Evolutionary conservation across 441 rosid genomes (phyloP).

Genomic region (Biscutella laevigata): DNA sequence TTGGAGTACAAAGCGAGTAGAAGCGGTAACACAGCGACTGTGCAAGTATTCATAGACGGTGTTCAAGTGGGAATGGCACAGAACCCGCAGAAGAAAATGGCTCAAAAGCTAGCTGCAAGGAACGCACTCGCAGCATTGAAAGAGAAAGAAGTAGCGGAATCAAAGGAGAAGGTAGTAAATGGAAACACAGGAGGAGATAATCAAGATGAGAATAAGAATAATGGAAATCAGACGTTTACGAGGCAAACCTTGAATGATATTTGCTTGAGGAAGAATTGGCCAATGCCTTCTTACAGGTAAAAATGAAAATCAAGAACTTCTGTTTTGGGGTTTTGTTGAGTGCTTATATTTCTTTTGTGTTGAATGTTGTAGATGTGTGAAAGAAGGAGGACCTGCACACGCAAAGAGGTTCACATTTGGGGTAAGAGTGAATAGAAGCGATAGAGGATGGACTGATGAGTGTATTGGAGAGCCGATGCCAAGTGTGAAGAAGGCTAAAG

Average conservation of each 20-base stretch:
- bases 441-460: slow-evolving; percentile 89
- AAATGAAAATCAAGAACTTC: no score
- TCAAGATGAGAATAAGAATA: slow-evolving; percentile 30
- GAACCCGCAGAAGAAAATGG: slow-evolving; percentile 98
- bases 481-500: slow-evolving; percentile 97
- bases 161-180: slow-evolving; percentile 42
- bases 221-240: slow-evolving; percentile 77
- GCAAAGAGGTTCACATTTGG: slow-evolving; percentile 91
- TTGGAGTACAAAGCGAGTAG: slow-evolving; percentile 87
- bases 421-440: slow-evolving; percentile 80
- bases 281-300: slow-evolving; percentile 88
- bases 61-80: slow-evolving; percentile 85
- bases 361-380: slow-evolving; percentile 52
- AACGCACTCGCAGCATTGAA: slow-evolving; percentile 85
- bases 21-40: slow-evolving; percentile 84
- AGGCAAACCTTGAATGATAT: slow-evolving; percentile 90
- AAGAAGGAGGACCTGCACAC: slow-evolving; percentile 97
- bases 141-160: slow-evolving; percentile 63
- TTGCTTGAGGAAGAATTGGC: slow-evolving; percentile 96
- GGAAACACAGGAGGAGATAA: slow-evolving; percentile 8
- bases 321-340: not conserved
- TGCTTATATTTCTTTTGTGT: not conserved
- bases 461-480: slow-evolving; percentile 98
- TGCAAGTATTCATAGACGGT: slow-evolving; percentile 93
- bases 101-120: slow-evolving; percentile 97